phyloP scores from a whole-genome alignment of 2,329 filamentous ascomycete genomes.

The Trichoderma lentiforme region DNA sequence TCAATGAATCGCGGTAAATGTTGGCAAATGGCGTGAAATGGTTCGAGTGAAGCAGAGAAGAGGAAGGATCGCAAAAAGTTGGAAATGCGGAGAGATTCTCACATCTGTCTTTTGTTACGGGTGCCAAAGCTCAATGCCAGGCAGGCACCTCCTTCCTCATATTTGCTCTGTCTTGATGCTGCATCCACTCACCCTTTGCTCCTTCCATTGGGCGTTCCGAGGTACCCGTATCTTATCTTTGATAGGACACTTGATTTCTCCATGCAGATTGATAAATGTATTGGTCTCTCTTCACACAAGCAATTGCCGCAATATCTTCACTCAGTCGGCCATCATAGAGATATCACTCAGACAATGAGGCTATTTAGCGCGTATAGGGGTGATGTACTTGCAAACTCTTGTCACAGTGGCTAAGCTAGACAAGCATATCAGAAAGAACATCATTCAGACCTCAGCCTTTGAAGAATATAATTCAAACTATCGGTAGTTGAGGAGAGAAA shows the following conservation, averaged over 20 bases:
- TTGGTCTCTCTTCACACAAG: background rate
- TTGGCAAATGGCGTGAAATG: background rate
- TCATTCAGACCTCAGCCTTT: background rate
- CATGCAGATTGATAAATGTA: too few relatives aligned
- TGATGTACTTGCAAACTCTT: background rate
- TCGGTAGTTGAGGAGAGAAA: background rate
- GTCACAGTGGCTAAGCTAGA: background rate
- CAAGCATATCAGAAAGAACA: background rate
- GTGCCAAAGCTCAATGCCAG: background rate
- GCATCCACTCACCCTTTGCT: background rate
- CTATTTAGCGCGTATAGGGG: background rate
- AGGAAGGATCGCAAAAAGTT: background rate
- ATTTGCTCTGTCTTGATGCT: background rate
- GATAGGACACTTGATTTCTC: background rate
- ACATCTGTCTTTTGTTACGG: background rate
- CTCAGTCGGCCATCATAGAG: background rate
- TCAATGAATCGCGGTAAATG: background rate
- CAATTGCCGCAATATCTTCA: background rate
- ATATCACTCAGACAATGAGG: background rate
- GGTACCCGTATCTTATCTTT: background rate
- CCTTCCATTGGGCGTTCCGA: background rate
- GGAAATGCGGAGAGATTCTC: background rate
- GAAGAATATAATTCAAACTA: background rate
- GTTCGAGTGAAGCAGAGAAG: background rate
- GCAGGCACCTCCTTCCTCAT: background rate